phyloP scores from a whole-genome alignment of 371 early-diverging fungal genomes.

The Circinella umbellata region DNA sequence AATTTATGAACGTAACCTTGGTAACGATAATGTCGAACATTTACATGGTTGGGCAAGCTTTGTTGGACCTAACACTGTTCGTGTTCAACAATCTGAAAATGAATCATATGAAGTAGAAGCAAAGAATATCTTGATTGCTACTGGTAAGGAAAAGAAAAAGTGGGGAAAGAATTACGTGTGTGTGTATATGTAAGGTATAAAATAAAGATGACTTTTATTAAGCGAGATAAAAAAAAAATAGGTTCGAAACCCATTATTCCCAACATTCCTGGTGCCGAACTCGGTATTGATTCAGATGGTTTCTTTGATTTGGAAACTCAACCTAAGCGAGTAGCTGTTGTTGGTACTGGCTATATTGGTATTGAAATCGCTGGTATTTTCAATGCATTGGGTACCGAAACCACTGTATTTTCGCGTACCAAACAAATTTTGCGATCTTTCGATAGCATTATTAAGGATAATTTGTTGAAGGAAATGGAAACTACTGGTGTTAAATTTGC shows the following conservation, averaged over 20 bases:
- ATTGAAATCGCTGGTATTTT: slow-evolving; percentile 97
- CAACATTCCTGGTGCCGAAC: slow-evolving; percentile 83
- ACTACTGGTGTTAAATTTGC: slow-evolving; percentile 77
- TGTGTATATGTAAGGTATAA: neutral
- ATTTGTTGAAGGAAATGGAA: slow-evolving; percentile 80
- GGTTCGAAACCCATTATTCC: slow-evolving; percentile 81
- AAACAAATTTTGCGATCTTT: slow-evolving; percentile 88
- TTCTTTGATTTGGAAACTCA: slow-evolving; percentile 94
- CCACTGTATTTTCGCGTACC: slow-evolving; percentile 87
- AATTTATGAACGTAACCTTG: slow-evolving; percentile 92
- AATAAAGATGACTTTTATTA: too few relatives aligned
- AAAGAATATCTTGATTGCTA: slow-evolving; percentile 89
- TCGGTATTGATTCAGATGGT: slow-evolving; percentile 91
- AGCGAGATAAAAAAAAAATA: neutral
- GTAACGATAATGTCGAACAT: slow-evolving; percentile 84
- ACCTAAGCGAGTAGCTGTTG: slow-evolving; percentile 92
- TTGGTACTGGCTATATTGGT: slow-evolving; percentile 93
- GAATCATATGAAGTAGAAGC: slow-evolving; percentile 63
- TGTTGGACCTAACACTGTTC: slow-evolving; percentile 73
- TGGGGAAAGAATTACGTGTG: neutral
- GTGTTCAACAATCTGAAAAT: slow-evolving; percentile 59
- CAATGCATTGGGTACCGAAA: slow-evolving; percentile 85
- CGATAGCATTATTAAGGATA: slow-evolving; percentile 86
- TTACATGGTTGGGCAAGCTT: slow-evolving; percentile 89
- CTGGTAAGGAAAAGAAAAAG: slow-evolving; percentile 48